Percentiles rank a stretch among this genome's conserved stretches.
phyloP scores from a whole-genome alignment of 306 rosid species.

The Chamaecrista fasciculata region DNA sequence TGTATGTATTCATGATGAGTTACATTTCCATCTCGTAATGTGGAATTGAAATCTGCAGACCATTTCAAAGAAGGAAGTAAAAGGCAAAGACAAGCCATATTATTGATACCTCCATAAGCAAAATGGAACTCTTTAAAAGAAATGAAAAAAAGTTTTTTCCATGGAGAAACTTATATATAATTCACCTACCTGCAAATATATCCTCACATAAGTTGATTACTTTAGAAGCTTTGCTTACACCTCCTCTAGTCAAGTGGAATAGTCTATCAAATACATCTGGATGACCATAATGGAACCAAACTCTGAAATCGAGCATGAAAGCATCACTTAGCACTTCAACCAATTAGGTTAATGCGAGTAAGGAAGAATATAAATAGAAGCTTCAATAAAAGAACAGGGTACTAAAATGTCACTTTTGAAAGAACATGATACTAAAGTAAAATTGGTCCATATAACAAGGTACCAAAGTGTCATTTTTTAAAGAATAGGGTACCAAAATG shows the following conservation, averaged over 20 bases:
- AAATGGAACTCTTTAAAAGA: constrained; percentile 9
- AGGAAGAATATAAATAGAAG: constrained; percentile 8
- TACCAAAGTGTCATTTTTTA: no score
- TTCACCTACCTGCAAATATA: constrained; percentile 72
- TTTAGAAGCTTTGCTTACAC: constrained; percentile 86
- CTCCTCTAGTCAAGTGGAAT: constrained; percentile 87
- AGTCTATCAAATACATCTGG: constrained; percentile 95
- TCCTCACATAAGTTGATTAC: constrained; percentile 92
- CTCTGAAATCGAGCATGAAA: constrained; percentile 53
- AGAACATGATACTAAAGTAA: no score
- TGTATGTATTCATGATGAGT: constrained; percentile 95
- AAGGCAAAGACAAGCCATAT: background rate
- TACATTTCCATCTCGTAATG: constrained; percentile 79
- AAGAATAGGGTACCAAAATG: no score
- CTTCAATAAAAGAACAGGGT: background rate
- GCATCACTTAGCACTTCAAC: constrained; percentile 21
- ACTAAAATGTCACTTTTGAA: no score
- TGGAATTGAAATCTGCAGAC: constrained; percentile 73
- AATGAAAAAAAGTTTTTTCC: no score
- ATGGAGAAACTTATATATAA: background rate
- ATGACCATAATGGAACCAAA: constrained; percentile 94
- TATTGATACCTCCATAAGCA: background rate
- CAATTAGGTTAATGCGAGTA: constrained; percentile 12
- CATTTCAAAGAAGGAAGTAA: background rate
- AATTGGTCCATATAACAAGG: no score